A percentile compares a stretch with the other conserved stretches of the same genome.
phyloP scores from a whole-genome alignment of 1,284 basidiomycete genomes.

The Sanghuangporus baumii region DNA sequence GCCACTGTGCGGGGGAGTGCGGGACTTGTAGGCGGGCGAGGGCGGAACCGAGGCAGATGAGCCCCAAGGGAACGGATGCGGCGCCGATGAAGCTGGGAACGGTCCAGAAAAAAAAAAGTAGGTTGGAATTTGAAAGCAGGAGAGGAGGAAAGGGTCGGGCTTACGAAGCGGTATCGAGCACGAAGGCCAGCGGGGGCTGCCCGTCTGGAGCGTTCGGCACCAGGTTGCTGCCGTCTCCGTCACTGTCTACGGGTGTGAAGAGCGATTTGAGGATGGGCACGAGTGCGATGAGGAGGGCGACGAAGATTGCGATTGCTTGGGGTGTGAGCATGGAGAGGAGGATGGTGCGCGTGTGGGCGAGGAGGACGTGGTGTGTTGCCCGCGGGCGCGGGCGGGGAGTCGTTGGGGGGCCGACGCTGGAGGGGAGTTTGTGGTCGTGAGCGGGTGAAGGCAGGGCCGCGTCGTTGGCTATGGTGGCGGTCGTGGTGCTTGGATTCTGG shows the following conservation, averaged over 20 bases:
- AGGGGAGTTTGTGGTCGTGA: not conserved
- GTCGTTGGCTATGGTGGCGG: too few species aligned
- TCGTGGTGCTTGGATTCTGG: too few species aligned
- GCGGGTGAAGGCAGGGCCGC: too few species aligned
- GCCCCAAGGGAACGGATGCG: conserved; percentile 66
- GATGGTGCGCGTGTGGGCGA: conserved; percentile 25
- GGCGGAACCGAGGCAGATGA: conserved; percentile 71
- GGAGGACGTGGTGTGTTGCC: conserved; percentile 17
- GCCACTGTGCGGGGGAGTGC: conserved; percentile 35
- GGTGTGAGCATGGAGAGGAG: conserved; percentile 45
- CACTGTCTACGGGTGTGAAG: conserved; percentile 42
- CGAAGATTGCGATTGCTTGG: conserved; percentile 56
- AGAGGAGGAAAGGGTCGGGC: not conserved
- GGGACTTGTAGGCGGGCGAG: conserved; percentile 64
- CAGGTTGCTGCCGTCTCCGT: conserved; percentile 31
- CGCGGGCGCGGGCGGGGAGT: conserved; percentile 7
- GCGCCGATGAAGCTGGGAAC: conserved; percentile 54
- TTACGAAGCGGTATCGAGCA: conserved; percentile 50
- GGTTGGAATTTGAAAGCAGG: not conserved
- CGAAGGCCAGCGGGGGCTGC: conserved; percentile 64
- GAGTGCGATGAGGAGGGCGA: conserved; percentile 63
- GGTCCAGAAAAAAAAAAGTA: not conserved
- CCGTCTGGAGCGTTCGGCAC: conserved; percentile 70
- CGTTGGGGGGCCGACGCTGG: conserved; percentile 9
- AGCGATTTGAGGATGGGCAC: conserved; percentile 66